Conservation (phyloP, 257 asterid genomes). For the Capsicum chinense region DNA sequence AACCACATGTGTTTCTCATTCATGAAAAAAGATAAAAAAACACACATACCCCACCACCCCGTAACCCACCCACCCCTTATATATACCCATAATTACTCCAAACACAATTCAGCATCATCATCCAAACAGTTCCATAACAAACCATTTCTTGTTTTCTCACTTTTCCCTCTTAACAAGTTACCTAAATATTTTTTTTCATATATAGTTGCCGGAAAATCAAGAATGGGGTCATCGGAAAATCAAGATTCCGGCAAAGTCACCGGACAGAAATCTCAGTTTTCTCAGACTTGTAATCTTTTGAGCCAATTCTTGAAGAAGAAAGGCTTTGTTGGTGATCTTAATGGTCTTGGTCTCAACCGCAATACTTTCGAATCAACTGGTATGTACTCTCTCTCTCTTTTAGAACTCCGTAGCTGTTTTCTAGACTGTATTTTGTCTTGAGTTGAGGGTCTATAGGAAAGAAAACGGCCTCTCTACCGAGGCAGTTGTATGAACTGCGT, state of each 20-base stretch:
- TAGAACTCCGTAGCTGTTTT: too few species aligned
- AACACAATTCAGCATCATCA: neutral
- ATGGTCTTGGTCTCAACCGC: constrained; percentile 30
- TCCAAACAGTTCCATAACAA: neutral
- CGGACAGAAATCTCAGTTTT: constrained; percentile 37
- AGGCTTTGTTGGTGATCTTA: constrained; percentile 36
- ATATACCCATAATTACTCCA: neutral
- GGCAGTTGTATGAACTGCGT: too few species aligned
- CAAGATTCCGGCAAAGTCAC: constrained; percentile 31
- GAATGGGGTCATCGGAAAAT: constrained; percentile 35
- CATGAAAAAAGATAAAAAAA: neutral
- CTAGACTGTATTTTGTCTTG: too few species aligned
- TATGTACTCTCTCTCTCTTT: neutral
- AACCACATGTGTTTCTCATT: neutral
- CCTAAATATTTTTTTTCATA: neutral
- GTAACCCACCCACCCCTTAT: neutral
- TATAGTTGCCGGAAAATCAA: neutral
- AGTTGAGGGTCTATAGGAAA: too few species aligned
- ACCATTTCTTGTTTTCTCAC: neutral
- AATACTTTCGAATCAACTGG: constrained; percentile 27
- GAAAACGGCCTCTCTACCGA: too few species aligned
- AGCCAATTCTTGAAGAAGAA: constrained; percentile 43
- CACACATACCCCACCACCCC: neutral
- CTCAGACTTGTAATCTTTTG: constrained; percentile 39
- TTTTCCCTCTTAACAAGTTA: neutral